These are phyloP conservation scores for Ceratobasidium sp. DNA, from an alignment of 1,284 basidiomycete genomes.

Conservation along the genomic window DNA sequence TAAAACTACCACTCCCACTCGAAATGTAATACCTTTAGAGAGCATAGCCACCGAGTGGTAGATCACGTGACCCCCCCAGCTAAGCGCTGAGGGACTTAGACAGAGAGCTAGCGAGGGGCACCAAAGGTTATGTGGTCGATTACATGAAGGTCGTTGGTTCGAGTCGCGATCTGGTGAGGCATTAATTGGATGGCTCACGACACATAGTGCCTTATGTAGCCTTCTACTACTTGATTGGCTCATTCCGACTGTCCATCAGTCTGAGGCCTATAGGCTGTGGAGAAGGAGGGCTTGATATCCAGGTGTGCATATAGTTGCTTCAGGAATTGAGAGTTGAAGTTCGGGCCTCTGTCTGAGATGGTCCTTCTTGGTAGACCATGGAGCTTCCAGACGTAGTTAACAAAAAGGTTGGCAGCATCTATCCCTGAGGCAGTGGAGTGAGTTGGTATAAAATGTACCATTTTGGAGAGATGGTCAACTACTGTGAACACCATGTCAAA, in stretches of 20 bases:
- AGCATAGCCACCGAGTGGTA: too few species aligned
- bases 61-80: too few species aligned
- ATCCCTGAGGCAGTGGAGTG: neutral
- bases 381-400: conserved; percentile 45
- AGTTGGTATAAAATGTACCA: conserved; percentile 20
- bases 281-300: conserved; percentile 47
- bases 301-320: conserved; percentile 27
- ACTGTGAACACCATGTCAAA: neutral
- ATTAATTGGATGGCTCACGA: too few species aligned
- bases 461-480: neutral
- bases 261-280: conserved; percentile 50
- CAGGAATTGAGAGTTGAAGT: conserved; percentile 47
- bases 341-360: conserved; percentile 47
- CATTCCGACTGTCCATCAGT: conserved; percentile 52
- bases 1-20: too few species aligned
- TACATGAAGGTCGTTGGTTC: too few species aligned
- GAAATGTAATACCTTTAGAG: too few species aligned
- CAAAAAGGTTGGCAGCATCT: conserved; percentile 44
- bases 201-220: conserved; percentile 49
- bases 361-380: conserved; percentile 49
- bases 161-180: too few species aligned
- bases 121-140: conserved; percentile 34
- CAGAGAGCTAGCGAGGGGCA: too few species aligned
- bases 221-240: conserved; percentile 53
- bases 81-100: too few species aligned